Percentiles rank a stretch among this genome's conserved stretches.
phyloP scores from a whole-genome alignment of 306 rosid genomes.

The Cicer bijugum region DNA sequence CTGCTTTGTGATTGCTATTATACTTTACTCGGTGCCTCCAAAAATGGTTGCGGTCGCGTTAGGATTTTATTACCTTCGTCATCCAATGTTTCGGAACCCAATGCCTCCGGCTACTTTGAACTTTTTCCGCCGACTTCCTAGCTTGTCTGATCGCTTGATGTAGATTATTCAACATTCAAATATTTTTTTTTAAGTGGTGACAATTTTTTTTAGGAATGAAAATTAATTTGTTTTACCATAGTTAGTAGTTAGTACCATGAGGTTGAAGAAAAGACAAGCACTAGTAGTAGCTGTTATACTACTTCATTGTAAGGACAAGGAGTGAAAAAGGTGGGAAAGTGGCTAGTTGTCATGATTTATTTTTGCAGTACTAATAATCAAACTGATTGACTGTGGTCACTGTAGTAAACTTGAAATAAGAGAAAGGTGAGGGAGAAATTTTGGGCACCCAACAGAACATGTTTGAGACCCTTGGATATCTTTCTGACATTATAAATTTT shows the following conservation, averaged over 20 bases:
- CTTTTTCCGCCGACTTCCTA: slow-evolving; percentile 73
- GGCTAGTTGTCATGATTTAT: slow-evolving; percentile 60
- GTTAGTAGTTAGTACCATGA: no score
- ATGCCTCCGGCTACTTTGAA: slow-evolving; percentile 58
- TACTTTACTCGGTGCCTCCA: slow-evolving; percentile 52
- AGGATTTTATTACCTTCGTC: slow-evolving; percentile 67
- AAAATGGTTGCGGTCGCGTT: slow-evolving; percentile 87
- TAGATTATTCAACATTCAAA: slow-evolving; percentile 53
- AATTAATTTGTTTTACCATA: slow-evolving; percentile 19
- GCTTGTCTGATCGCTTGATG: slow-evolving; percentile 82
- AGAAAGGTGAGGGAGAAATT: slow-evolving; percentile 53
- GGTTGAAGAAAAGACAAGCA: slow-evolving; percentile 33
- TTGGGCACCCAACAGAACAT: slow-evolving; percentile 46
- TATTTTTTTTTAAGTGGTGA: background rate
- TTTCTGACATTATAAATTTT: slow-evolving; percentile 31
- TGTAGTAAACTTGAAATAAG: slow-evolving; percentile 58
- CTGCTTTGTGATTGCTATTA: slow-evolving; percentile 45
- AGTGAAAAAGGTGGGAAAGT: slow-evolving; percentile 54
- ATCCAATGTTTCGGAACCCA: slow-evolving; percentile 61
- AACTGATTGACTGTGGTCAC: slow-evolving; percentile 53
- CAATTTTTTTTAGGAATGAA: slow-evolving; percentile 40
- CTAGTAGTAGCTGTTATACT: slow-evolving; percentile 37
- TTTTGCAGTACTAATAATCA: slow-evolving; percentile 41
- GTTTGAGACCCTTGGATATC: slow-evolving; percentile 45
- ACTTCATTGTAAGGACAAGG: slow-evolving; percentile 50